Evolutionary conservation across 345 rosid species (phyloP).

Genomic region (Murraya koenigii): DNA sequence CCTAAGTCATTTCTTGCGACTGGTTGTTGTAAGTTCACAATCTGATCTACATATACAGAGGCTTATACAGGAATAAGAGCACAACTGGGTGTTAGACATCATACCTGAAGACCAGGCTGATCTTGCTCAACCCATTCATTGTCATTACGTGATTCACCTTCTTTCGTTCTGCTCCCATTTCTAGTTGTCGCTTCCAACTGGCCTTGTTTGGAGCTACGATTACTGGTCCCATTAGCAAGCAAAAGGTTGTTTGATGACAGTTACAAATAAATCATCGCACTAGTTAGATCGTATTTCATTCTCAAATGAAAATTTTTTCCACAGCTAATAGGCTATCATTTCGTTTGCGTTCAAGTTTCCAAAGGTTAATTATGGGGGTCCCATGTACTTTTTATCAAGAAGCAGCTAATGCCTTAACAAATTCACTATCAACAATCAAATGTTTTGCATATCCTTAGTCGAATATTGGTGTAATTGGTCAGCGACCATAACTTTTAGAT

Average conservation of each 20-base stretch:
- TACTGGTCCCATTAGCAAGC: slow-evolving; percentile 57
- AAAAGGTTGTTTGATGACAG: slow-evolving; percentile 28
- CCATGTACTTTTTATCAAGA: too few relatives aligned
- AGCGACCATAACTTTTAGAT: too few relatives aligned
- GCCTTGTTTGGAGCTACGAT: slow-evolving; percentile 49
- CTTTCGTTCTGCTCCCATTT: slow-evolving; percentile 60
- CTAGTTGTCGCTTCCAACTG: slow-evolving; percentile 55
- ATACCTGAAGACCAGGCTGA: slow-evolving; percentile 96
- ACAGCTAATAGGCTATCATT: too few relatives aligned
- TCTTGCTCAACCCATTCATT: slow-evolving; percentile 97
- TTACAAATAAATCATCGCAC: too few relatives aligned
- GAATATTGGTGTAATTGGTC: too few relatives aligned
- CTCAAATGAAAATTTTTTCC: too few relatives aligned
- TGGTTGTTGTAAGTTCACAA: background rate
- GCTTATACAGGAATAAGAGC: background rate
- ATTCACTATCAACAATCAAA: too few relatives aligned
- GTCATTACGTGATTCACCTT: slow-evolving; percentile 60
- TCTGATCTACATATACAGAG: background rate
- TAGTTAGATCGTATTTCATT: too few relatives aligned
- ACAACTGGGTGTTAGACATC: slow-evolving; percentile 4
- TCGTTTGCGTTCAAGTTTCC: too few relatives aligned
- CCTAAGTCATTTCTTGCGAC: background rate
- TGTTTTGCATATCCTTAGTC: too few relatives aligned
- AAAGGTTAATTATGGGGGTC: too few relatives aligned
- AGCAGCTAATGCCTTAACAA: too few relatives aligned